A percentile compares a stretch with the other conserved stretches of the same genome.
phyloP scores from a whole-genome alignment of 257 asterid genomes.

The Solanum paucissectum region DNA sequence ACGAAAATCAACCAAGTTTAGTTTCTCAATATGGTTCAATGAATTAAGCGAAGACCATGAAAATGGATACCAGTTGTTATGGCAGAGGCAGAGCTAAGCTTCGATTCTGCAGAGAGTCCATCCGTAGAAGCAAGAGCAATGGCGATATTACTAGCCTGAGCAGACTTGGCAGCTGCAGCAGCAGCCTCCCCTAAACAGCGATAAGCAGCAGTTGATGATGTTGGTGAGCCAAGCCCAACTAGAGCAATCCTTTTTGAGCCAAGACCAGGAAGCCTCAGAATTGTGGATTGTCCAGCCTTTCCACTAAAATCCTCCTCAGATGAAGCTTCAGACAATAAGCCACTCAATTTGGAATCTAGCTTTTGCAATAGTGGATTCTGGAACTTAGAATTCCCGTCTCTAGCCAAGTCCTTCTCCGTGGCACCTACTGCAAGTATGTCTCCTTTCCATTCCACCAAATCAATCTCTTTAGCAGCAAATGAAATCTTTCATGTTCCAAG shows the following conservation, averaged over 20 bases:
- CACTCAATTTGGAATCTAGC: constrained; percentile 63
- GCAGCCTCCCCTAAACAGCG: constrained; percentile 83
- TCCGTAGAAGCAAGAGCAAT: constrained; percentile 73
- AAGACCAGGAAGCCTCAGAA: constrained; percentile 68
- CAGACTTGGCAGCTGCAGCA: constrained; percentile 81
- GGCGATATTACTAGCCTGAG: constrained; percentile 67
- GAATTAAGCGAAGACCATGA: neutral
- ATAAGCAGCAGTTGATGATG: constrained; percentile 46
- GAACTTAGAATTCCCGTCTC: constrained; percentile 65
- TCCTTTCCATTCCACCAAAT: constrained; percentile 91
- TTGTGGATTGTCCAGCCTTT: constrained; percentile 75
- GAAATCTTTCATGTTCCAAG: constrained; percentile 41
- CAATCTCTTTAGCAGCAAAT: constrained; percentile 75
- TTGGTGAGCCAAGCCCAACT: constrained; percentile 67
- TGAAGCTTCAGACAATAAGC: constrained; percentile 71
- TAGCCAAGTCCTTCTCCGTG: constrained; percentile 69
- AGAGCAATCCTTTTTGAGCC: constrained; percentile 73
- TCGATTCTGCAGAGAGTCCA: constrained; percentile 41
- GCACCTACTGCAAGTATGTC: constrained; percentile 91
- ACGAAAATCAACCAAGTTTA: constrained; percentile 2
- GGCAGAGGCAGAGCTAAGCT: constrained; percentile 70
- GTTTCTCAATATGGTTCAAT: neutral
- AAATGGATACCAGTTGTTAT: constrained; percentile 54
- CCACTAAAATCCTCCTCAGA: constrained; percentile 86
- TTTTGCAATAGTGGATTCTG: constrained; percentile 59